Evolutionary conservation across 176 grass and related monocot genomes (phyloP).

Genomic region (Phragmites australis): DNA sequence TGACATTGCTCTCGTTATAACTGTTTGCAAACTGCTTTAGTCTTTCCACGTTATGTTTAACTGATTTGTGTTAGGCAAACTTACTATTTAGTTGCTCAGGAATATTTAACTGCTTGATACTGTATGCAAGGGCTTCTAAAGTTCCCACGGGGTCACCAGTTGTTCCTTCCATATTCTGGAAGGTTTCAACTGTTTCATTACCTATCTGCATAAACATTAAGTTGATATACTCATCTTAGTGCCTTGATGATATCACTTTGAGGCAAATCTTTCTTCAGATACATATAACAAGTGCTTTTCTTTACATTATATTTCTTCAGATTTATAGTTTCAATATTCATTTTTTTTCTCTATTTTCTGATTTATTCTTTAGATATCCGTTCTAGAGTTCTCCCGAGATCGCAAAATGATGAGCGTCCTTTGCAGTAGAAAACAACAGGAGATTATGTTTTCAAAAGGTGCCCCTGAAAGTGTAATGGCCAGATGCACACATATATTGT

Average conservation of each 20-base stretch:
- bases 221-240: constrained; percentile 5
- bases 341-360: constrained; percentile 28
- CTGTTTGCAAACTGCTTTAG: constrained; percentile 2
- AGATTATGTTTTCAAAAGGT: constrained; percentile 99
- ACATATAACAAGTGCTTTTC: neutral
- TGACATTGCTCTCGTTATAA: neutral
- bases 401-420: constrained; percentile 99
- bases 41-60: neutral
- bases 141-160: neutral
- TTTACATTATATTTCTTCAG: constrained; percentile 26
- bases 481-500: constrained; percentile 91
- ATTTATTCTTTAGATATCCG: constrained; percentile 69
- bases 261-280: neutral
- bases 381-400: constrained; percentile 92
- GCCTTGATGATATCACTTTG: too few species aligned
- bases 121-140: constrained; percentile 10
- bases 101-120: constrained; percentile 3
- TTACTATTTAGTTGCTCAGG: constrained; percentile 18
- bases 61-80: neutral
- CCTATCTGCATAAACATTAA: constrained; percentile 2
- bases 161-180: constrained; percentile 14
- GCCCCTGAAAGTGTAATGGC: constrained; percentile 91
- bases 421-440: constrained; percentile 89
- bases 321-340: constrained; percentile 33
- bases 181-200: constrained; percentile 1